Percentiles rank a stretch among this genome's conserved stretches.
phyloP scores from a whole-genome alignment of 352 stramenopile genomes.

The Phytophthora boehmeriae region DNA sequence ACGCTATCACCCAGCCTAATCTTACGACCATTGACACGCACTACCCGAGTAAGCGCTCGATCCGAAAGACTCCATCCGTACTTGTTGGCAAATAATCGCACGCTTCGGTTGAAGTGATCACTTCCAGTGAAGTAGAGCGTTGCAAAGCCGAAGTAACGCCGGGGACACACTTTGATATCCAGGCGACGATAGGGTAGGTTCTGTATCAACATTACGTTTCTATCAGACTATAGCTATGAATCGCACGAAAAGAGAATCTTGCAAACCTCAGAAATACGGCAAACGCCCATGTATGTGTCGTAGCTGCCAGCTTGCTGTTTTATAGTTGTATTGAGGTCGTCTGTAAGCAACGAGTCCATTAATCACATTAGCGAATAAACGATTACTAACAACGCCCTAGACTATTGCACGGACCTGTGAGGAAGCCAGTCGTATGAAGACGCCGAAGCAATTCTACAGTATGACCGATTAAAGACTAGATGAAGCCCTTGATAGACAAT shows the following conservation, averaged over 20 bases:
- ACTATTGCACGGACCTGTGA: slow-evolving; percentile 53
- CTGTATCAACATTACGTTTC: slow-evolving; percentile 6
- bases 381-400: slow-evolving; percentile 4
- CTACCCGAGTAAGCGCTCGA: slow-evolving; percentile 62
- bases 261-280: slow-evolving; percentile 54
- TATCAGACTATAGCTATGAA: too few species aligned
- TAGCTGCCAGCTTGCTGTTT: slow-evolving; percentile 60
- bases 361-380: slow-evolving; percentile 1
- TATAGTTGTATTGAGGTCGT: slow-evolving; percentile 70
- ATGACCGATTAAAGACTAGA: background rate
- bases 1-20: slow-evolving; percentile 71
- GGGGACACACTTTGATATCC: slow-evolving; percentile 89
- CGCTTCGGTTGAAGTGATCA: slow-evolving; percentile 91
- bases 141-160: slow-evolving; percentile 79
- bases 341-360: slow-evolving; percentile 26
- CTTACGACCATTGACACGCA: slow-evolving; percentile 61
- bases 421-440: slow-evolving; percentile 66
- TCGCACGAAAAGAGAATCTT: background rate
- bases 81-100: slow-evolving; percentile 81
- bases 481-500: background rate
- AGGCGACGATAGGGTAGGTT: slow-evolving; percentile 66
- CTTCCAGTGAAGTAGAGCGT: slow-evolving; percentile 92
- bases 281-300: slow-evolving; percentile 90
- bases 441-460: slow-evolving; percentile 63
- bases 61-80: slow-evolving; percentile 83